A percentile compares a stretch with the other conserved stretches of the same genome.
Evolutionary conservation across 345 rosid species (phyloP).

Genomic region (Linum usitatissimum): DNA sequence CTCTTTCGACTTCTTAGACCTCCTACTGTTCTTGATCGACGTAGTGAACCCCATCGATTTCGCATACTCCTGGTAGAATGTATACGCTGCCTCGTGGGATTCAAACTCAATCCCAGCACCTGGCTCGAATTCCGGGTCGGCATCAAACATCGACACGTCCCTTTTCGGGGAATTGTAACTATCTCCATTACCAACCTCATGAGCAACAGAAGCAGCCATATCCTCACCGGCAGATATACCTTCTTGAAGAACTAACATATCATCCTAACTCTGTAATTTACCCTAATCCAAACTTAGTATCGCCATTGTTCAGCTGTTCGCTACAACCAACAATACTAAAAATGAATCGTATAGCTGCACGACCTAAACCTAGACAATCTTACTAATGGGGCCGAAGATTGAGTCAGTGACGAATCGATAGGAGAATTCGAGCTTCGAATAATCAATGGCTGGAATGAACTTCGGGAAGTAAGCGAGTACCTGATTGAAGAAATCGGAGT

Average conservation of each 20-base stretch:
- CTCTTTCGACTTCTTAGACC: slow-evolving; percentile 30
- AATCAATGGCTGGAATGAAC: no score
- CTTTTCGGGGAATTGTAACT: slow-evolving; percentile 12
- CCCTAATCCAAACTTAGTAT: not conserved
- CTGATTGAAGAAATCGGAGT: not conserved
- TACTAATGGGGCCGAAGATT: not conserved
- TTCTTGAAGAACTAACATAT: slow-evolving; percentile 17
- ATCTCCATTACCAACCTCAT: slow-evolving; percentile 11
- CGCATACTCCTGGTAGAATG: slow-evolving; percentile 33
- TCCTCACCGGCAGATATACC: slow-evolving; percentile 10
- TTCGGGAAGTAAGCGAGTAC: not conserved
- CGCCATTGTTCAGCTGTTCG: no score
- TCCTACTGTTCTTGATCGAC: slow-evolving; percentile 29
- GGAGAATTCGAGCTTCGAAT: not conserved
- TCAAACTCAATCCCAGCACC: slow-evolving; percentile 28
- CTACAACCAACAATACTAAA: no score
- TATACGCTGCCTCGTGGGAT: slow-evolving; percentile 28
- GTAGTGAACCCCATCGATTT: slow-evolving; percentile 36
- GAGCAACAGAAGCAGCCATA: slow-evolving; percentile 9
- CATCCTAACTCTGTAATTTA: not conserved
- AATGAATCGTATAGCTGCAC: no score
- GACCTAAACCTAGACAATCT: no score
- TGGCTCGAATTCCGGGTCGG: slow-evolving; percentile 19
- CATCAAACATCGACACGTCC: slow-evolving; percentile 13
- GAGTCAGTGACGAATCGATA: not conserved